Percentiles rank a stretch among this genome's conserved stretches.
These are phyloP conservation scores for Cryphonectria carpinicola DNA, from an alignment of 2,329 filamentous ascomycete species.

Conservation along the genomic window DNA sequence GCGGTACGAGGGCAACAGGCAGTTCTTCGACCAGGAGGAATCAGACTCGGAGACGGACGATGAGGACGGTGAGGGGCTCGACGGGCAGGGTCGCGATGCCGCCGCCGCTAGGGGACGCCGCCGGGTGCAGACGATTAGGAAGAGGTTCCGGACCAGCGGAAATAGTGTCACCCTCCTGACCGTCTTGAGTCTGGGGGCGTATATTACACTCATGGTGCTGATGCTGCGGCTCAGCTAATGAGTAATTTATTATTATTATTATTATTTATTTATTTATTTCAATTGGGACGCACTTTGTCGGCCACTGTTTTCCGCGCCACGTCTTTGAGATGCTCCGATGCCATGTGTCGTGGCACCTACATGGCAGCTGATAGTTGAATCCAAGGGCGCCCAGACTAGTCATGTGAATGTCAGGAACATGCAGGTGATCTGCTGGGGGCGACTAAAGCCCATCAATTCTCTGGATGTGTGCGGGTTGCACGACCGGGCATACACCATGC, in stretches of 20 bases:
- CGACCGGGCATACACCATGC: conserved; percentile 4
- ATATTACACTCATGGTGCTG: conserved; percentile 59
- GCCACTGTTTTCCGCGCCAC: conserved; percentile 2
- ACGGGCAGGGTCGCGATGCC: conserved; percentile 19
- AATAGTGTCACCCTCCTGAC: conserved; percentile 65
- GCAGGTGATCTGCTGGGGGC: conserved; percentile 20
- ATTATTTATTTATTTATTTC: neutral
- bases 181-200: conserved; percentile 59
- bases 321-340: neutral
- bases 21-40: conserved; percentile 76
- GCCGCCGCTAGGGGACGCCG: conserved; percentile 35
- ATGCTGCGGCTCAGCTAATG: conserved; percentile 49
- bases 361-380: conserved; percentile 1
- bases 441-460: conserved; percentile 10
- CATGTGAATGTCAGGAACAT: conserved; percentile 25
- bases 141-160: conserved; percentile 66
- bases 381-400: conserved; percentile 16
- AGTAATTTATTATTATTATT: neutral
- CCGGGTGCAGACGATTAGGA: conserved; percentile 46
- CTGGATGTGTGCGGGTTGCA: conserved; percentile 2
- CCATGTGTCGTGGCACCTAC: conserved; percentile 16
- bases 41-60: conserved; percentile 37
- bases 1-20: conserved; percentile 86
- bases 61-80: conserved; percentile 24
- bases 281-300: neutral